These are phyloP conservation scores for Fusarium caatingaense DNA, from an alignment of 2,329 filamentous ascomycete genomes.

Conservation along the genomic window DNA sequence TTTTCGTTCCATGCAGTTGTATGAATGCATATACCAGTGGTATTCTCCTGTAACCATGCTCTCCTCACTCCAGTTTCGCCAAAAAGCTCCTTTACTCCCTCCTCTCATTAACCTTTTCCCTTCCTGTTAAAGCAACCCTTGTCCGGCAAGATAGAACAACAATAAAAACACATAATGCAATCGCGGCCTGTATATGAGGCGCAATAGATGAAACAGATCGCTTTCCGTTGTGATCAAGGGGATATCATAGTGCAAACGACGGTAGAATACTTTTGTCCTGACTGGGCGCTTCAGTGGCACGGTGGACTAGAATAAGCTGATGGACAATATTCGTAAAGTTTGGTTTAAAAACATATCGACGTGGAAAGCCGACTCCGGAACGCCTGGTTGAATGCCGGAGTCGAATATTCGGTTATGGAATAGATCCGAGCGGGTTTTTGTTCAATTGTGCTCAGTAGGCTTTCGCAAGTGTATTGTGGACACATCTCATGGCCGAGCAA, in stretches of 20 bases:
- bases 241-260: constrained; percentile 42
- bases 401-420: constrained; percentile 19
- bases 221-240: constrained; percentile 35
- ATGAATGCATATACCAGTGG: constrained; percentile 12
- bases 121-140: constrained; percentile 16
- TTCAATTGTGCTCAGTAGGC: background rate
- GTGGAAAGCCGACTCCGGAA: constrained; percentile 3
- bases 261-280: constrained; percentile 16
- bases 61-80: constrained; percentile 19
- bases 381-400: background rate
- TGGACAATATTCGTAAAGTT: background rate
- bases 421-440: background rate
- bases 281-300: background rate
- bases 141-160: constrained; percentile 9
- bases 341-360: constrained; percentile 4
- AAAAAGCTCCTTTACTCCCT: constrained; percentile 29
- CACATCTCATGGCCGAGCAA: constrained; percentile 19
- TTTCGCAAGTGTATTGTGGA: background rate
- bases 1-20: constrained; percentile 7
- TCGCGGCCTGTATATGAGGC: constrained; percentile 2
- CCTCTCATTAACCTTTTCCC: constrained; percentile 6
- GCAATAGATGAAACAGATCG: constrained; percentile 27
- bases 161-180: constrained; percentile 14
- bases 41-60: constrained; percentile 18
- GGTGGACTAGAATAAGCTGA: constrained; percentile 9